Conservation (phyloP, 1,139 yeast genomes). For the Zygosaccharomyces pseudobailii region DNA sequence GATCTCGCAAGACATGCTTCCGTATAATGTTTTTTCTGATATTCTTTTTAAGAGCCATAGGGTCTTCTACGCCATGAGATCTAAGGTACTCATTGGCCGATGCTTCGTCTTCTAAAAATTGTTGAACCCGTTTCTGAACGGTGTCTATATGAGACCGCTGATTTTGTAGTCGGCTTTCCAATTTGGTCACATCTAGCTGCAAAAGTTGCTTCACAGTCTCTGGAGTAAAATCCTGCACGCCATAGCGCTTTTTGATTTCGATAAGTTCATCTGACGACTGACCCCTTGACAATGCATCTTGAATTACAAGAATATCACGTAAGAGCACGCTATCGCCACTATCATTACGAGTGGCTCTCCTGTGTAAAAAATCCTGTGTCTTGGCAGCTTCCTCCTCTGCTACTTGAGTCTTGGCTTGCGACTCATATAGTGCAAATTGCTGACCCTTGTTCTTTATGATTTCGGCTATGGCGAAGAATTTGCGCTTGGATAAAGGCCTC, state of each 20-base stretch:
- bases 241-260: conserved; percentile 47
- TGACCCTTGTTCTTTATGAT: conserved; percentile 86
- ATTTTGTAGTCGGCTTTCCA: conserved; percentile 33
- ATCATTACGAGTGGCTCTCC: conserved; percentile 41
- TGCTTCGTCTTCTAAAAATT: conserved; percentile 36
- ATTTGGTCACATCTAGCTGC: conserved; percentile 38
- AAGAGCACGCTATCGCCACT: conserved; percentile 25
- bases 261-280: conserved; percentile 41
- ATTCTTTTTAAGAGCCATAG: conserved; percentile 39
- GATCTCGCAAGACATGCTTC: conserved; percentile 39
- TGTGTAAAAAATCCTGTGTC: conserved; percentile 45
- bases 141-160: conserved; percentile 31
- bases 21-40: conserved; percentile 51
- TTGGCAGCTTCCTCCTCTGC: conserved; percentile 54
- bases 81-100: conserved; percentile 32
- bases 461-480: conserved; percentile 91
- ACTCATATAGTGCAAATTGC: conserved; percentile 76
- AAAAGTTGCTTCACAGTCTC: conserved; percentile 36
- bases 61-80: conserved; percentile 32
- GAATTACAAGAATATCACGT: conserved; percentile 30
- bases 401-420: conserved; percentile 65
- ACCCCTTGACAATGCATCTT: conserved; percentile 28
- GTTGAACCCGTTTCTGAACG: conserved; percentile 36
- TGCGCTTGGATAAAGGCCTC: conserved; percentile 77
- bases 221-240: conserved; percentile 60